Base-by-base conservation (phyloP, 2,329 filamentous ascomycete genomes). In the Aspergillus bombycis region DNA sequence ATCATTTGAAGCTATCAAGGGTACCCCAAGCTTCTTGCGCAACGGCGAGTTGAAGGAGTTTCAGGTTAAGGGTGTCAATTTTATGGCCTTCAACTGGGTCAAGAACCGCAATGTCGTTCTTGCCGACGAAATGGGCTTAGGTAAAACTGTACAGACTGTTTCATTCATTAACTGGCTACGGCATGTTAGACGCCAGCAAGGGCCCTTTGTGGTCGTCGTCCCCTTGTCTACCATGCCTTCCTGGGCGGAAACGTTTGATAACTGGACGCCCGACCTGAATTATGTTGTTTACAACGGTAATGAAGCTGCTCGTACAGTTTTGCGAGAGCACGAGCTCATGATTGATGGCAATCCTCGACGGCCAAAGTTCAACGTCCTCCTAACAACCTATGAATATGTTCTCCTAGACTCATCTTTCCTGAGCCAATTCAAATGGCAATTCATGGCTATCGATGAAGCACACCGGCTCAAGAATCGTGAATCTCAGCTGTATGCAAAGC, bases 301-400 rank as follows among this genome's bases (percentile, higher is more conserved):
- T 60, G 91, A 95, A 75, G 87, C 90, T 38, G 90, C 95, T 36
- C 91, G 96, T 52, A 90, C 85, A 68, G 94, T 93, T 70, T 96
- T 99, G 66, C 89, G 91, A 43, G 92, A 98, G 53, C 90, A 97
- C 72, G 95, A 99, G 77, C 84, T 99, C 50, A 86, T 97, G 62
- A 85, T 93, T 7, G 92, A 96, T 74, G 91, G 91, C 38, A 97
- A 97, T 72, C 85, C 91, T 2, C 92, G 90, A 77, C 94, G 93
- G 76, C 91, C 92, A 65, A 97, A 96, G 77, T 99, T 99, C 84
- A 95, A 99, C 72, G 93, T 97, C n/a, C 85, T 99, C 38, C 88
- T 99, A 64, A 99, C 95, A 1, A 98, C 95, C 0, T 99, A 99
- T 75, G 95, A 99, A 78, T 98, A 96, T 76, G 95, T 97, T 62